phyloP scores from a whole-genome alignment of 495 filamentous ascomycete species.

The Aspergillus leporis region DNA sequence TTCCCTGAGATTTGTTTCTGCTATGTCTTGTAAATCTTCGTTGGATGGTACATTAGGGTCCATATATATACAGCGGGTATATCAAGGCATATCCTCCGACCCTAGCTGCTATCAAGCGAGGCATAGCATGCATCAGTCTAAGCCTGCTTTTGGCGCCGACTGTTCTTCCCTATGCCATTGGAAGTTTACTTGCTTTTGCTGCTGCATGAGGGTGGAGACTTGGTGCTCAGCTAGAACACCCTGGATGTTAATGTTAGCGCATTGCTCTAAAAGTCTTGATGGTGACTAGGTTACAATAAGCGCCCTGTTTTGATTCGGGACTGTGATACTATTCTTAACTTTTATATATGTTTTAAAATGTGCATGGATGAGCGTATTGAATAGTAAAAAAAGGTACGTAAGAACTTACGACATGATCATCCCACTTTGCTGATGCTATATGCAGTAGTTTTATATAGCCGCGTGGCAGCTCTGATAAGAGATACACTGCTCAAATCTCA shows the following conservation, averaged over 20 bases:
- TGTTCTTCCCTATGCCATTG: neutral
- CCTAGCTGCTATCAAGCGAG: neutral
- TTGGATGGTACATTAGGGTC: neutral
- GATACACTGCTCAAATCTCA: too few species aligned
- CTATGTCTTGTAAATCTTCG: neutral
- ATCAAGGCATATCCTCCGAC: neutral
- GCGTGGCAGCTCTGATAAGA: too few species aligned
- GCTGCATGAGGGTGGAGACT: neutral
- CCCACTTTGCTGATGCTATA: too few species aligned
- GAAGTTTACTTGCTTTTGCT: too few species aligned
- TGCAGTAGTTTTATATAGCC: too few species aligned
- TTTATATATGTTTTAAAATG: neutral
- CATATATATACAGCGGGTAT: neutral
- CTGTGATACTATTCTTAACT: neutral
- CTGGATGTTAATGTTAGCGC: too few species aligned
- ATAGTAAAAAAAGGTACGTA: neutral
- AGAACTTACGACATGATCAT: neutral
- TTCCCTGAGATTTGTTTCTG: neutral
- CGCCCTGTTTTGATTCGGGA: neutral
- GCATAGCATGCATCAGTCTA: neutral
- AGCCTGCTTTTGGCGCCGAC: neutral
- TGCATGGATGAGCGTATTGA: neutral
- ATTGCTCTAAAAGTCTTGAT: too few species aligned
- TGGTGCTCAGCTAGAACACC: neutral
- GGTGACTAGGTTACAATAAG: neutral